Evolutionary conservation across 2,329 filamentous ascomycete species (phyloP).

Genomic region (Massarina eburnea): DNA sequence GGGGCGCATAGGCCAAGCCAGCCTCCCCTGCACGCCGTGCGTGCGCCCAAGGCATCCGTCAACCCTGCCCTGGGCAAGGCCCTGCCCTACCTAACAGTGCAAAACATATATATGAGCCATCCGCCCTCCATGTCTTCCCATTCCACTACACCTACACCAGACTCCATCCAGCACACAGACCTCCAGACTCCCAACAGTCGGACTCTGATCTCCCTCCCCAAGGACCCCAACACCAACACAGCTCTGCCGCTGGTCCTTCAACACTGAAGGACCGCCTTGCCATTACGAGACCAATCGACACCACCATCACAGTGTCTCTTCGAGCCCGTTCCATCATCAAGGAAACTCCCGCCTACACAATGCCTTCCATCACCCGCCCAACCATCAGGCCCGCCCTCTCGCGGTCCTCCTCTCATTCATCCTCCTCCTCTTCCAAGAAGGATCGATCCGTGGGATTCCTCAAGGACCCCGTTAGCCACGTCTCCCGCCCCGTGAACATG

Average conservation of each 20-base stretch:
- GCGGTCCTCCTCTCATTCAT: constrained; percentile 23
- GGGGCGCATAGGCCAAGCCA: background rate
- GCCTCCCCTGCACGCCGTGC: constrained; percentile 25
- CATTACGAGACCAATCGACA: constrained; percentile 25
- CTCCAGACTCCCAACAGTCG: constrained; percentile 6
- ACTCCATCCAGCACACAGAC: constrained; percentile 10
- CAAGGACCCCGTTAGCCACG: constrained; percentile 40
- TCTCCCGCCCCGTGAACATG: constrained; percentile 45
- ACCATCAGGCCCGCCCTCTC: too few species aligned
- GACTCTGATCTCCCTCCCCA: constrained; percentile 13
- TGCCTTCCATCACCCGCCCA: constrained; percentile 38
- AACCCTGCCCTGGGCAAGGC: constrained; percentile 9
- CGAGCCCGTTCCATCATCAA: constrained; percentile 35
- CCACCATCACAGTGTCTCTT: constrained; percentile 33
- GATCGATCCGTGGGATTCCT: constrained; percentile 39
- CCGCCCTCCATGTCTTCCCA: constrained; percentile 21
- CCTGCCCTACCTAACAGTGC: constrained; percentile 25
- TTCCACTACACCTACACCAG: constrained; percentile 12
- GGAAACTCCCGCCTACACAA: constrained; percentile 29
- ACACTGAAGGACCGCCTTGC: constrained; percentile 15
- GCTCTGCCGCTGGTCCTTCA: constrained; percentile 23
- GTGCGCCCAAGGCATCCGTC: constrained; percentile 20
- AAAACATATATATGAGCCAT: constrained; percentile 33
- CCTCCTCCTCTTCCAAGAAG: constrained; percentile 29
- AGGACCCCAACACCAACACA: constrained; percentile 22